Percentiles rank a stretch among this genome's conserved stretches.
These are phyloP conservation scores for Nothophytophthora sp. DNA, from an alignment of 352 stramenopile genomes.

Conservation along the genomic window DNA sequence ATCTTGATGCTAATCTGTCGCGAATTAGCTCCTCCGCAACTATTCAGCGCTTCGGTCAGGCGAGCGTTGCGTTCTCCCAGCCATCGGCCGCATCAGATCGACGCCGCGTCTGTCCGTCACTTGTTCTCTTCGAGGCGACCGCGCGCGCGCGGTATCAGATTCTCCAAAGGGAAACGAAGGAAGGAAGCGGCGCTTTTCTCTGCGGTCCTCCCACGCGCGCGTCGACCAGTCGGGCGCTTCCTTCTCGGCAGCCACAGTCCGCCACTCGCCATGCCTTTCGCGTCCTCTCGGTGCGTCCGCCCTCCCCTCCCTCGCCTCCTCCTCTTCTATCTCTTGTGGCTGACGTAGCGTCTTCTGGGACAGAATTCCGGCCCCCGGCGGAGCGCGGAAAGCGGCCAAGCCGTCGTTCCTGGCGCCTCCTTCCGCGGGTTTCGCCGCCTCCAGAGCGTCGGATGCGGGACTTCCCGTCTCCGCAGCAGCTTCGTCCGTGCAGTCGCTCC, in stretches of 20 bases:
- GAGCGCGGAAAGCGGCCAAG: constrained; percentile 15
- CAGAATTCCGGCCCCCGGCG: constrained; percentile 27
- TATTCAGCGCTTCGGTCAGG: neutral
- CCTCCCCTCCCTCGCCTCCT: neutral
- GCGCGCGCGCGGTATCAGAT: too few species aligned
- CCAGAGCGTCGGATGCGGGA: constrained; percentile 5
- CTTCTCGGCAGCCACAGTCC: too few species aligned
- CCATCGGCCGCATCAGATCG: too few species aligned
- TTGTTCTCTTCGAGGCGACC: too few species aligned
- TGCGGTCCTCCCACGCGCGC: too few species aligned
- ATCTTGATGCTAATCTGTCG: constrained; percentile 12
- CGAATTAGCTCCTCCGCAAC: neutral
- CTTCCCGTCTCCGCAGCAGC: neutral
- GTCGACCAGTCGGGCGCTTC: too few species aligned
- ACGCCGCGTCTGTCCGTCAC: too few species aligned
- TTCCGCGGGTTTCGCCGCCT: constrained; percentile 7
- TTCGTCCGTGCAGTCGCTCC: constrained; percentile 15
- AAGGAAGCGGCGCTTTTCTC: too few species aligned
- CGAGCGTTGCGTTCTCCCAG: too few species aligned
- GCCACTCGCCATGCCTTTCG: constrained; percentile 19
- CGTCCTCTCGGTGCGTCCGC: constrained; percentile 28
- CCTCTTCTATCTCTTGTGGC: neutral
- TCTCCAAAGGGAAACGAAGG: too few species aligned
- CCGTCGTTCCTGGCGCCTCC: constrained; percentile 23
- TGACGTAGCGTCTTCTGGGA: neutral